Evolutionary conservation across 331 rosid species (phyloP).

Genomic region (Rhamnella rubrinervis): DNA sequence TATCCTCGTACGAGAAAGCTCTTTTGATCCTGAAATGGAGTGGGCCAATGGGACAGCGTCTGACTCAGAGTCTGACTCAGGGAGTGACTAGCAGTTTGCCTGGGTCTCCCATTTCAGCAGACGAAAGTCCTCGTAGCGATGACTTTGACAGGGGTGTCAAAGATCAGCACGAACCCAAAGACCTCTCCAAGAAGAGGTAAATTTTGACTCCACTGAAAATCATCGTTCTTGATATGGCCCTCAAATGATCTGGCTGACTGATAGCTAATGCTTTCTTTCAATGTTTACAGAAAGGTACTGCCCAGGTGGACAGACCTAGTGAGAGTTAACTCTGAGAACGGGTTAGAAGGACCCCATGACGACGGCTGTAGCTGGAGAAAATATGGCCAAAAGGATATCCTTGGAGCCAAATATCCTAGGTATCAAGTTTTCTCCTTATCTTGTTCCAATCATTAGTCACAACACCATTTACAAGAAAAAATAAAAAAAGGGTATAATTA

Average conservation of each 20-base stretch:
- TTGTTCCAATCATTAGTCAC: constrained; percentile 3
- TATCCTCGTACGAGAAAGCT: constrained; percentile 65
- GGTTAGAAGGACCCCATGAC: constrained; percentile 60
- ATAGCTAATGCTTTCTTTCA: constrained; percentile 7
- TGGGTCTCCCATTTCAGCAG: constrained; percentile 51
- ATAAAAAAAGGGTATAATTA: not conserved
- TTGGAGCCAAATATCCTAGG: constrained; percentile 80
- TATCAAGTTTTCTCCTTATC: constrained; percentile 23
- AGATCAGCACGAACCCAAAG: constrained; percentile 40
- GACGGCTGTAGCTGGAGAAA: constrained; percentile 90
- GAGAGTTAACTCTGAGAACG: constrained; percentile 55
- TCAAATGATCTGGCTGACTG: not conserved
- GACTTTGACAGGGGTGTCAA: constrained; percentile 43
- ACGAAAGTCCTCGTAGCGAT: constrained; percentile 51
- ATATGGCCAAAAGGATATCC: constrained; percentile 89
- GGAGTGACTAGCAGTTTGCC: constrained; percentile 32
- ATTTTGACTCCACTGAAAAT: not conserved
- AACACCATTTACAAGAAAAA: not conserved
- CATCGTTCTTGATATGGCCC: not conserved
- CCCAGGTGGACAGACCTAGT: constrained; percentile 62
- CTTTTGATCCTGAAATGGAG: constrained; percentile 52
- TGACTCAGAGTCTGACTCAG: constrained; percentile 8
- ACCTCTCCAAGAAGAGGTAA: constrained; percentile 70
- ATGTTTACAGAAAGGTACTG: constrained; percentile 62
- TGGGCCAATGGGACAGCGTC: constrained; percentile 33